phyloP scores from a whole-genome alignment of 805 yeast genomes.

The Suhomyces kilbournensis region DNA sequence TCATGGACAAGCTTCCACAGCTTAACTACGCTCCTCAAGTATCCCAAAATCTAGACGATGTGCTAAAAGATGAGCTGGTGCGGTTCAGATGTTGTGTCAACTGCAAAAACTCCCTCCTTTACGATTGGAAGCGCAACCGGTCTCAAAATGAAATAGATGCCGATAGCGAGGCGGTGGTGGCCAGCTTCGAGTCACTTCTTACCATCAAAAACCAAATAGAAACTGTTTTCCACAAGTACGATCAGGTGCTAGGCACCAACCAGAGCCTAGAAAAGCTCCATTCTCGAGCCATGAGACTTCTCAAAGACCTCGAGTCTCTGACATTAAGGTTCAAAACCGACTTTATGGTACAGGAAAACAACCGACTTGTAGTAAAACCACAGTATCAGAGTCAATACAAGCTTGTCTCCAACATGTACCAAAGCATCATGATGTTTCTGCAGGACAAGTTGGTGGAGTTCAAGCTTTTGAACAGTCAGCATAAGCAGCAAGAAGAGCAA shows the following conservation, averaged over 20 bases:
- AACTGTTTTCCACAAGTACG: conserved; percentile 21
- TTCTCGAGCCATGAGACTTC: conserved; percentile 17
- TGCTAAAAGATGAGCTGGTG: conserved; percentile 15
- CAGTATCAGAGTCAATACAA: conserved; percentile 12
- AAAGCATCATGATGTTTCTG: conserved; percentile 55
- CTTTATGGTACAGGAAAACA: conserved; percentile 12
- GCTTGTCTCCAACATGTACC: conserved; percentile 52
- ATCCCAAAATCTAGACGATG: conserved; percentile 13
- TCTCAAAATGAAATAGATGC: conserved; percentile 4
- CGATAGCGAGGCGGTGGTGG: conserved; percentile 14
- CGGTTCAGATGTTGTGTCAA: conserved; percentile 60
- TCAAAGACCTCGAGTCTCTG: conserved; percentile 33
- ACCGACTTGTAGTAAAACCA: conserved; percentile 12
- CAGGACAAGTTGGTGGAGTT: conserved; percentile 66
- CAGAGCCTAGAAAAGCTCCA: conserved; percentile 20
- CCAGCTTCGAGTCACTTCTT: conserved; percentile 18
- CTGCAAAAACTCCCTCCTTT: conserved; percentile 64
- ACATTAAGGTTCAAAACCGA: conserved; percentile 20
- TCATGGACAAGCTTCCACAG: conserved; percentile 37
- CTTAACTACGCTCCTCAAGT: conserved; percentile 32
- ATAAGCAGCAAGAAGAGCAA: conserved; percentile 30
- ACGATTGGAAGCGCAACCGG: conserved; percentile 39
- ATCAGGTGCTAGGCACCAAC: conserved; percentile 6
- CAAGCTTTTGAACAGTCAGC: conserved; percentile 53
- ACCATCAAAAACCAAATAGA: conserved; percentile 21